These are phyloP conservation scores for Cephalotrichum gorgonifer DNA, from an alignment of 2,329 filamentous ascomycete species.

Conservation along the genomic window DNA sequence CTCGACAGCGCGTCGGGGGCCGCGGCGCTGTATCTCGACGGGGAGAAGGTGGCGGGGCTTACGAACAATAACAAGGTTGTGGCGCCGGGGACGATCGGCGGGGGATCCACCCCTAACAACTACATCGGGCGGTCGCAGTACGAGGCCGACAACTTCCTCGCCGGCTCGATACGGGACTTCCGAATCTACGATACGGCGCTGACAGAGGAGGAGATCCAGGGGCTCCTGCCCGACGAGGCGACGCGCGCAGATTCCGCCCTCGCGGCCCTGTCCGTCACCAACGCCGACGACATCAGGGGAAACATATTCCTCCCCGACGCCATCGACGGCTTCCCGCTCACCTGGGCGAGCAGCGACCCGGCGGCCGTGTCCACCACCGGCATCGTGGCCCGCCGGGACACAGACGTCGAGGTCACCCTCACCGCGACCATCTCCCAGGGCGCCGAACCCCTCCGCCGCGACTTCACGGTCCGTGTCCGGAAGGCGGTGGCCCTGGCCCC, in stretches of 20 bases:
- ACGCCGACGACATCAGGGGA: slow-evolving; percentile 25
- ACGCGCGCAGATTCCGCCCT: slow-evolving; percentile 8
- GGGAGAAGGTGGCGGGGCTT: slow-evolving; percentile 13
- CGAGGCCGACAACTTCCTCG: slow-evolving; percentile 11
- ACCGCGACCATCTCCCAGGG: slow-evolving; percentile 20
- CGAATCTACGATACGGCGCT: slow-evolving; percentile 13
- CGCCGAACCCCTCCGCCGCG: slow-evolving; percentile 12
- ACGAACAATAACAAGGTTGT: slow-evolving; percentile 1
- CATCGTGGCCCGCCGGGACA: slow-evolving; percentile 20
- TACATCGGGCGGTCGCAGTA: slow-evolving; percentile 14
- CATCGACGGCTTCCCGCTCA: slow-evolving; percentile 17
- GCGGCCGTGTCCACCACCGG: slow-evolving; percentile 23
- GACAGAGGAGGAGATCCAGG: slow-evolving; percentile 8
- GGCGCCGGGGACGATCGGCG: slow-evolving; percentile 10
- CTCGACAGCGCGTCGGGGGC: slow-evolving; percentile 8
- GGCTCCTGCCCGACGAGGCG: neutral
- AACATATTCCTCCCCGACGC: slow-evolving; percentile 23
- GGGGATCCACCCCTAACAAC: slow-evolving; percentile 12
- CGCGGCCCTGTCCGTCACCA: slow-evolving; percentile 16
- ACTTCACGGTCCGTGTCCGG: slow-evolving; percentile 22
- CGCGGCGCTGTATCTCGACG: slow-evolving; percentile 21
- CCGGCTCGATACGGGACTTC: slow-evolving; percentile 13
- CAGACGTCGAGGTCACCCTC: slow-evolving; percentile 18
- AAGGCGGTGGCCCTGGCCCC: slow-evolving; percentile 19
- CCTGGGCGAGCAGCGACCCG: slow-evolving; percentile 23